phyloP scores from a whole-genome alignment of 306 rosid genomes.

The Cicer judaicum region DNA sequence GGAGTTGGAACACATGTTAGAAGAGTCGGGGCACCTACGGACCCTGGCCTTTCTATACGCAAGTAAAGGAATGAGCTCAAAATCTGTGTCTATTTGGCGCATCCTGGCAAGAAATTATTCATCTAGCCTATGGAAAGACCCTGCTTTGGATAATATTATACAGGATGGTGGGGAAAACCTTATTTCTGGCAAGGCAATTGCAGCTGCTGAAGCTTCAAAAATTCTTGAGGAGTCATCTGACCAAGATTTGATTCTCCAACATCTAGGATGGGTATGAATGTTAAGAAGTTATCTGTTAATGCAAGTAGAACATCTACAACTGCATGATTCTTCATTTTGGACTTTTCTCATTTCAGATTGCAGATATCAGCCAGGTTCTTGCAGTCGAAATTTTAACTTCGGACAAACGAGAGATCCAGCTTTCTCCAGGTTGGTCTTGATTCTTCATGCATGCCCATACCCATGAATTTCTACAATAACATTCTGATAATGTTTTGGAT shows the following conservation, averaged over 20 bases:
- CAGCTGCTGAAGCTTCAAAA: conserved; percentile 92
- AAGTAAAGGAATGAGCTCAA: conserved; percentile 91
- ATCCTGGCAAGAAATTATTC: conserved; percentile 83
- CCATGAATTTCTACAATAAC: conserved; percentile 24
- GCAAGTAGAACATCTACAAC: conserved; percentile 36
- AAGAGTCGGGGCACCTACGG: conserved; percentile 86
- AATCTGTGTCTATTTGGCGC: conserved; percentile 92
- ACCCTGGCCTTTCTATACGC: conserved; percentile 95
- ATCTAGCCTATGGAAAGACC: conserved; percentile 81
- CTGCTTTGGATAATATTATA: conserved; percentile 51
- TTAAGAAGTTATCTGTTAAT: conserved; percentile 20
- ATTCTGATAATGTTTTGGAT: conserved; percentile 37
- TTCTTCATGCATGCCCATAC: conserved; percentile 38
- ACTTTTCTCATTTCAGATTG: conserved; percentile 66
- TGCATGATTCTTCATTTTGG: conserved; percentile 41
- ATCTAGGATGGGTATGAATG: conserved; percentile 91
- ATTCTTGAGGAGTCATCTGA: conserved; percentile 92
- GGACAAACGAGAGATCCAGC: conserved; percentile 71
- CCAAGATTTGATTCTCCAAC: conserved; percentile 82
- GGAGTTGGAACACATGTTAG: conserved; percentile 91
- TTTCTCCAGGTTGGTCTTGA: conserved; percentile 75
- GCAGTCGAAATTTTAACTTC: conserved; percentile 82
- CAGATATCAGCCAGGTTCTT: conserved; percentile 84
- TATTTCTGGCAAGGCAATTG: conserved; percentile 72
- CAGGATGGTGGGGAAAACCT: conserved; percentile 45